Evolutionary conservation across 768 basidiomycete species (phyloP).

Genomic region (Cystobasidiopsis lactophilus): DNA sequence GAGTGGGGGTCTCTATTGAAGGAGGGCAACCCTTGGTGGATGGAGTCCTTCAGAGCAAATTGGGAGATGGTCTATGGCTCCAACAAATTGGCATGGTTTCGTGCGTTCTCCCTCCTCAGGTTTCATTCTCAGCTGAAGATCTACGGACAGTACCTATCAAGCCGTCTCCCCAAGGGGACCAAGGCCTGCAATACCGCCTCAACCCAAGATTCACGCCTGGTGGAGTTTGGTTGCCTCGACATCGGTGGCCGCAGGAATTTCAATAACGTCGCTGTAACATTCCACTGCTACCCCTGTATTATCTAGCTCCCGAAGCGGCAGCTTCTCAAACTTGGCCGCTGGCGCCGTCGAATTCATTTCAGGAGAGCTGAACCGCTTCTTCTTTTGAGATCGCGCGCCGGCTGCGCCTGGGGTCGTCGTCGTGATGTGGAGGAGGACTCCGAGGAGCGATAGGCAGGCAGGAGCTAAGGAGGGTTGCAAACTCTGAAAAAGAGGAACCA

Average conservation of each 20-base stretch:
- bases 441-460: no score
- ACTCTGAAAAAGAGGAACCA: no score
- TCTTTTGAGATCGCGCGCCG: not conserved
- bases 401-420: not conserved
- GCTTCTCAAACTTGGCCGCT: no score
- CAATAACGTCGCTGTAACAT: no score
- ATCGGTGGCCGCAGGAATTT: constrained; percentile 12
- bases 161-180: not conserved
- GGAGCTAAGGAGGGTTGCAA: no score
- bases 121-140: not conserved
- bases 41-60: constrained; percentile 10
- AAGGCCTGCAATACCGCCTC: constrained; percentile 10
- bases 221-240: constrained; percentile 10
- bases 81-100: constrained; percentile 12
- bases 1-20: constrained; percentile 10
- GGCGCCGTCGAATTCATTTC: no score
- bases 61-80: constrained; percentile 14
- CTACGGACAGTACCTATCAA: constrained; percentile 12
- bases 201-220: constrained; percentile 14
- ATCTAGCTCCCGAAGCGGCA: no score
- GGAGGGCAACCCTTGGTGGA: constrained; percentile 18
- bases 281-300: no score
- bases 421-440: no score
- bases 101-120: constrained; percentile 2
- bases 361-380: no score